Evolutionary conservation across 2,329 filamentous ascomycete species (phyloP).

Genomic region (Stachybotrys chlorohalonatus): DNA sequence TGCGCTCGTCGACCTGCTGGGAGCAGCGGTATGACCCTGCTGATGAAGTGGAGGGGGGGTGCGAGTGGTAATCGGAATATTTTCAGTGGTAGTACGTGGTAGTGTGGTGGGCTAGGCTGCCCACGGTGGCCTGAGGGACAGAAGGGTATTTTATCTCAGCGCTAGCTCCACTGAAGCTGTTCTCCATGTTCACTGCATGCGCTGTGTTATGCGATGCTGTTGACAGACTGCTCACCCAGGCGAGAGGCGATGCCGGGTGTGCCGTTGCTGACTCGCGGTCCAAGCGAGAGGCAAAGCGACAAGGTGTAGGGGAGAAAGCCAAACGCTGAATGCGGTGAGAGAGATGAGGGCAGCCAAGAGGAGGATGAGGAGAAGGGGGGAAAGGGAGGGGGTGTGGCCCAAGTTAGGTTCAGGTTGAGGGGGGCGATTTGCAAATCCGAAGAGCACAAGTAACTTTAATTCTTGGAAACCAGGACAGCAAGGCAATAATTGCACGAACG

Average conservation of each 20-base stretch:
- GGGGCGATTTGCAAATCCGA: no score
- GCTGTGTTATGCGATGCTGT: not conserved
- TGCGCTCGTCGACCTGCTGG: not conserved
- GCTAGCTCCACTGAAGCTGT: not conserved
- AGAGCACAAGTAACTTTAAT: no score
- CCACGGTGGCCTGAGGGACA: no score
- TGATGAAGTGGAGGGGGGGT: not conserved
- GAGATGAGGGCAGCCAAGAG: not conserved
- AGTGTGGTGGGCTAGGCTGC: not conserved
- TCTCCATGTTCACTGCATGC: no score
- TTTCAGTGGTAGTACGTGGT: not conserved
- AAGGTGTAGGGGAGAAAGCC: constrained; percentile 3
- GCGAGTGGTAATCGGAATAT: not conserved
- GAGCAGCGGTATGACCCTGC: not conserved
- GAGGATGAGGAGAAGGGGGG: not conserved
- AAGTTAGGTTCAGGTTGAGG: not conserved
- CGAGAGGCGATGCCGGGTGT: constrained; percentile 17
- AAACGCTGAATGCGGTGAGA: not conserved
- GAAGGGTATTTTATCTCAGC: not conserved
- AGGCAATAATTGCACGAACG: no score
- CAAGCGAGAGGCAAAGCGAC: constrained; percentile 15
- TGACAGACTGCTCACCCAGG: constrained; percentile 19
- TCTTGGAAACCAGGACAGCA: no score
- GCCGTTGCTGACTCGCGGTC: constrained; percentile 19
- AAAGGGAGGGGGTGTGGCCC: not conserved